Conservation (phyloP, 805 yeast species). For the Clavispora santaluciae region DNA sequence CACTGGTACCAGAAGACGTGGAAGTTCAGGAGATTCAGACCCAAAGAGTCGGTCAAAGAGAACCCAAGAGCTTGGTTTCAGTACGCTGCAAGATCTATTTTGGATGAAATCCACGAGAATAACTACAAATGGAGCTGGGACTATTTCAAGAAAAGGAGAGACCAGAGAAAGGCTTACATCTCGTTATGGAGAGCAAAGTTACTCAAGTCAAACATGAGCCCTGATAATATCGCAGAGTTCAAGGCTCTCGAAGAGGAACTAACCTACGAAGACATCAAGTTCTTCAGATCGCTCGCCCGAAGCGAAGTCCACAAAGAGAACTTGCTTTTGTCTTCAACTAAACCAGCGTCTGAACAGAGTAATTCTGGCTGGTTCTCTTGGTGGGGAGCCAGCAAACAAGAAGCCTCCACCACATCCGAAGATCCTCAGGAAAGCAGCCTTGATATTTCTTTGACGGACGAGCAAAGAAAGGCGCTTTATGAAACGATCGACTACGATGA, state of each 20-base stretch:
- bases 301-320: constrained; percentile 58
- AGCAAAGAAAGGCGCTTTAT: constrained; percentile 82
- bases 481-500: constrained; percentile 93
- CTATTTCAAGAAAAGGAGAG: constrained; percentile 62
- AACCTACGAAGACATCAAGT: constrained; percentile 72
- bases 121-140: constrained; percentile 89
- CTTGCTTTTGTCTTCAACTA: constrained; percentile 15
- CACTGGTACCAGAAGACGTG: constrained; percentile 75
- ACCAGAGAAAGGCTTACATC: constrained; percentile 65
- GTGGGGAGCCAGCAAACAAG: constrained; percentile 52
- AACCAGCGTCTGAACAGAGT: constrained; percentile 12
- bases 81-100: constrained; percentile 74
- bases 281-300: constrained; percentile 79
- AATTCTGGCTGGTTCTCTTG: constrained; percentile 62
- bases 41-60: constrained; percentile 48
- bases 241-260: constrained; percentile 54
- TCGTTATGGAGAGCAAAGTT: constrained; percentile 60
- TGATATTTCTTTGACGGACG: constrained; percentile 57
- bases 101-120: constrained; percentile 75
- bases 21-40: constrained; percentile 68
- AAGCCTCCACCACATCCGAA: constrained; percentile 27
- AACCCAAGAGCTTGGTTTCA: constrained; percentile 77
- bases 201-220: constrained; percentile 23
- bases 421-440: constrained; percentile 30
- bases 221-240: constrained; percentile 31